Evolutionary conservation across 345 rosid genomes (phyloP).

Genomic region (Passiflora organensis): DNA sequence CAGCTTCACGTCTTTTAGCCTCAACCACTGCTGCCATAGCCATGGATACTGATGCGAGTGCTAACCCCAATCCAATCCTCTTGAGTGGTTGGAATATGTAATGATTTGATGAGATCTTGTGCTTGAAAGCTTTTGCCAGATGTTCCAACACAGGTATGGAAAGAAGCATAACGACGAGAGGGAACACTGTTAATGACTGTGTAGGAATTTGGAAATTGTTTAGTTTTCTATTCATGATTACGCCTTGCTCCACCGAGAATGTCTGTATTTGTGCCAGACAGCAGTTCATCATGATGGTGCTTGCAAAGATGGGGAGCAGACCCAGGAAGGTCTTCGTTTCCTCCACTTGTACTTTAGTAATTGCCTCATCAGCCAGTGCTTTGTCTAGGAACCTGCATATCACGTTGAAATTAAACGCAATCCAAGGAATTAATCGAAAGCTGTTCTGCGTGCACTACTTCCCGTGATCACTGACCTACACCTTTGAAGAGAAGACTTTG

Average conservation of each 20-base stretch:
- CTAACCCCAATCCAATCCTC: constrained; percentile 47
- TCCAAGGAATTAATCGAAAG: neutral
- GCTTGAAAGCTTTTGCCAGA: constrained; percentile 1
- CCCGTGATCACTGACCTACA: neutral
- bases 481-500: neutral
- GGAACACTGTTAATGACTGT: constrained; percentile 42
- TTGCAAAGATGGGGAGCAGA: constrained; percentile 48
- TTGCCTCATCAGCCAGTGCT: constrained; percentile 28
- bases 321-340: constrained; percentile 55
- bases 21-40: constrained; percentile 45
- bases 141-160: constrained; percentile 42
- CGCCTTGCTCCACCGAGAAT: constrained; percentile 56
- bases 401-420: neutral
- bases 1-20: constrained; percentile 32
- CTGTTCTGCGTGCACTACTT: no score
- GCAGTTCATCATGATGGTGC: constrained; percentile 61
- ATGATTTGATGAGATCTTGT: neutral
- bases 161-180: constrained; percentile 40
- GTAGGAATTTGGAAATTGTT: constrained; percentile 43
- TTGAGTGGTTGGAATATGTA: constrained; percentile 34
- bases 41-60: constrained; percentile 47
- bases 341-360: constrained; percentile 32
- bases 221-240: constrained; percentile 40
- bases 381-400: constrained; percentile 39
- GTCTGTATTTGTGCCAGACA: constrained; percentile 58